Evolutionary conservation across 345 rosid genomes (phyloP).

Genomic region (Sisymbrium irio): DNA sequence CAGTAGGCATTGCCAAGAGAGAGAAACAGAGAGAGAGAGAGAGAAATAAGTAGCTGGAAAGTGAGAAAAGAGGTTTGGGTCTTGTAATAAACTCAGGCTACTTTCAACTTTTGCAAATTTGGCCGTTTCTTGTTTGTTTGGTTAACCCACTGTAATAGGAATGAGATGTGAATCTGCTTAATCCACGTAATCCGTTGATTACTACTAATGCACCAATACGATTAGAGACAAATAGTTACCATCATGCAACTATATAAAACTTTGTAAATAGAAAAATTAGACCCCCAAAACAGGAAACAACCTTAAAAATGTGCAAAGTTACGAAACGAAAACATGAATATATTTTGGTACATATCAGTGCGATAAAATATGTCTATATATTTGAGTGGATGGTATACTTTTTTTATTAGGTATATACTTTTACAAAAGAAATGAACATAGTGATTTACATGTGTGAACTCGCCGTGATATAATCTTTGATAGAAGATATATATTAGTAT

Average conservation of each 20-base stretch:
- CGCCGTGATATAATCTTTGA: no score
- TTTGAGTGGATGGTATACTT: not conserved
- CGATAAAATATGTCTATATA: not conserved
- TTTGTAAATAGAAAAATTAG: no score
- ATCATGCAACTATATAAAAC: not conserved
- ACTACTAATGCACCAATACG: not conserved
- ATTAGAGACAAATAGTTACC: not conserved
- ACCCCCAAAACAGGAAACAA: not conserved
- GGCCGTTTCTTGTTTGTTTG: conserved; percentile 17
- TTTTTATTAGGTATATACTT: no score
- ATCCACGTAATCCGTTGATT: conserved; percentile 16
- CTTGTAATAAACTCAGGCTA: not conserved
- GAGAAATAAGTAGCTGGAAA: not conserved
- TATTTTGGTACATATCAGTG: no score
- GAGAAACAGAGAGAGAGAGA: not conserved
- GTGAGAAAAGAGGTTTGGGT: not conserved
- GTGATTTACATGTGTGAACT: no score
- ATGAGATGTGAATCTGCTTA: conserved; percentile 3
- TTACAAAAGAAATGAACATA: not conserved
- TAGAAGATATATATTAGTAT: no score
- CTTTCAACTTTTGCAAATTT: conserved; percentile 9
- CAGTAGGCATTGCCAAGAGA: conserved; percentile 21
- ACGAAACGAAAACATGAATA: not conserved
- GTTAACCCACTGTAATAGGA: conserved; percentile 1
- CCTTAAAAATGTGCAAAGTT: not conserved